Base-by-base conservation (phyloP, 192 early-diverging fungal species). In the Coemansia guatemalensis region DNA sequence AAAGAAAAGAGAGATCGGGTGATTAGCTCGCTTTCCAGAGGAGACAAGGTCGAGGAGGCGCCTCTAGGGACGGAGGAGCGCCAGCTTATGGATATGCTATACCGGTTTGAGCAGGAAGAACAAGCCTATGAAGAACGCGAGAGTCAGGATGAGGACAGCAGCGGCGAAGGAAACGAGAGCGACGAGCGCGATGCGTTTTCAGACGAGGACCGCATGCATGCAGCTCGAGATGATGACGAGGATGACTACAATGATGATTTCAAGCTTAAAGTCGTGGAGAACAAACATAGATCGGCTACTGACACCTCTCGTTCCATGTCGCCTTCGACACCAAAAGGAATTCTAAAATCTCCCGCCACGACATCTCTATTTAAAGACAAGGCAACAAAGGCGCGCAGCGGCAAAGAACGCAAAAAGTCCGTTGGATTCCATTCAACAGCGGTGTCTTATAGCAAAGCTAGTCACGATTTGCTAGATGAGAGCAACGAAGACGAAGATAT, bases 171-270 rank as follows among this genome's bases (percentile, higher is more conserved):
- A 5, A 14, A 48, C 2, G 55, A 53, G 12, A 44, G 49, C 12
- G 61, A 67, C 23, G 74, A 61, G 20, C 60, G 68, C 24, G 74
- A 74, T 39, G 77, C 60, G 44, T 74, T 71, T 50, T 74, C 71
- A 0, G 71, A 80, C 62, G 77, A 80, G 24, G 77, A 74, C 20
- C 72, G 65, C 30, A 56, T 56, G 3, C 64, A 71, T 22, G 72
- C 68, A 11, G 71, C 65, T 17, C 61, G 53, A 12, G 74, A 76
- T 47, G 78, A 81, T 41, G 74, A 81, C 32, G 78, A 81, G 4
- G 78, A 81, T 58, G 78, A 75, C 51, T 75, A 58, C 35, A 75
- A 81, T 53, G 67, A 71, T 20, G 26, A 48, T 11, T 23, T 60
- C 20, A 62, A 52, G 39, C 9, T 70, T 21, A 55, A 41, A 39